These are phyloP conservation scores for Tricholoma flavovirens DNA, from an alignment of 768 basidiomycete genomes.

Conservation along the genomic window DNA sequence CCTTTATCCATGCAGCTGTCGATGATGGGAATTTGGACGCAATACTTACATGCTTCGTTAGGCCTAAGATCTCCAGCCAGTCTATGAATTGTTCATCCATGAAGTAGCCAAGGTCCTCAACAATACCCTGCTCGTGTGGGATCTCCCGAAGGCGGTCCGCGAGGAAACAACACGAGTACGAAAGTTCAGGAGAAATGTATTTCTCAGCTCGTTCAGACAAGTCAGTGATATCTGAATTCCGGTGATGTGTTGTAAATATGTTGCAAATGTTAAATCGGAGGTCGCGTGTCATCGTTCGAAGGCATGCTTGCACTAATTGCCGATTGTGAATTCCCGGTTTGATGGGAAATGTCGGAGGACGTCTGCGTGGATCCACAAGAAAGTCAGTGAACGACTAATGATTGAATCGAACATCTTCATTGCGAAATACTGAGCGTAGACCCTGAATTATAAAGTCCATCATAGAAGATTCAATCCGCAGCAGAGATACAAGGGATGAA, in stretches of 20 bases:
- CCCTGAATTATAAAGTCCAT: too few species aligned
- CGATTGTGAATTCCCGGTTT: conserved; percentile 11
- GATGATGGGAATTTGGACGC: neutral
- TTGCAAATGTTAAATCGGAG: conserved; percentile 32
- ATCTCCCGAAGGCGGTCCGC: conserved; percentile 19
- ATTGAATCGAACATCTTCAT: conserved; percentile 10
- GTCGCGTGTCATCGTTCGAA: conserved; percentile 22
- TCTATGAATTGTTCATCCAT: conserved; percentile 20
- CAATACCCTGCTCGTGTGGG: neutral
- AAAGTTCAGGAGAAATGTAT: conserved; percentile 19
- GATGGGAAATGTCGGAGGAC: conserved; percentile 14
- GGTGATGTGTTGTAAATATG: conserved; percentile 23
- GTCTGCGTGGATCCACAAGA: conserved; percentile 11
- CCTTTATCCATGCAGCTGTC: conserved; percentile 8
- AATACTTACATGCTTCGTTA: conserved; percentile 14
- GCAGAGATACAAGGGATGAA: too few species aligned
- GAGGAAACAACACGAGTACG: conserved; percentile 29
- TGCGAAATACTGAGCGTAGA: too few species aligned
- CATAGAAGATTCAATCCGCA: too few species aligned
- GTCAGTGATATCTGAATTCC: conserved; percentile 22
- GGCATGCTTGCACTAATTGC: conserved; percentile 15
- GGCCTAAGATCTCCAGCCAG: conserved; percentile 28
- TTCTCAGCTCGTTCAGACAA: conserved; percentile 14
- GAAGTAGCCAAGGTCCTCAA: conserved; percentile 14
- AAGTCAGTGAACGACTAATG: conserved; percentile 26